Conservation (phyloP, 768 basidiomycete species). For the Amanita pseudoporphyria region DNA sequence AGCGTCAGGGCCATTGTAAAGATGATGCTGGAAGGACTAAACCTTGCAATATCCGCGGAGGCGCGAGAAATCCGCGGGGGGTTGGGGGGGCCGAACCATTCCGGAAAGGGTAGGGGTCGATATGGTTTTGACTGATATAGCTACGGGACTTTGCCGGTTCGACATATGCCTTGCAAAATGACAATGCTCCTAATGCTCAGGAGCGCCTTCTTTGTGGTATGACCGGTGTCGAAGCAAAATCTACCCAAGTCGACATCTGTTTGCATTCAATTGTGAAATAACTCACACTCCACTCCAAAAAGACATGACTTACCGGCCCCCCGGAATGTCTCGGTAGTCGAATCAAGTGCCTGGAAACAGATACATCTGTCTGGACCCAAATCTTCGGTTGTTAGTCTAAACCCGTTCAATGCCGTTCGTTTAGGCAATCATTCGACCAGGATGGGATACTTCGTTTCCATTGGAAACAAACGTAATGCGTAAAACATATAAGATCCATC, state of each 20-base stretch:
- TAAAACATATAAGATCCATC: conserved; percentile 1
- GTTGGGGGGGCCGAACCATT: conserved; percentile 2
- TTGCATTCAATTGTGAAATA: neutral
- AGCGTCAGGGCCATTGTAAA: conserved; percentile 25
- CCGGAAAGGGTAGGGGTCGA: neutral
- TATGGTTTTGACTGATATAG: neutral
- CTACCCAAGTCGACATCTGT: neutral
- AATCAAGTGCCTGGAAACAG: conserved; percentile 1
- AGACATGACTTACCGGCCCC: no score
- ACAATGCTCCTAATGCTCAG: neutral
- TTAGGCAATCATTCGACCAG: neutral
- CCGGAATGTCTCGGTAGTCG: no score
- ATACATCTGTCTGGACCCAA: neutral
- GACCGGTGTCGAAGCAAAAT: no score
- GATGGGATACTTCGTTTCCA: neutral
- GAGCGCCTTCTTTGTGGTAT: no score
- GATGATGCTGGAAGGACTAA: conserved; percentile 24
- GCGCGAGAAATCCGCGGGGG: conserved; percentile 16
- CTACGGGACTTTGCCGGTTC: neutral
- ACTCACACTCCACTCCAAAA: neutral
- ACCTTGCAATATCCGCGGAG: conserved; percentile 20
- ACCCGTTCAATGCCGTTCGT: neutral
- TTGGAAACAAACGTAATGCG: neutral
- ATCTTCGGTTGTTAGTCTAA: neutral
- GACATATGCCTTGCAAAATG: neutral